Percentiles rank a stretch among this genome's conserved stretches.
Evolutionary conservation across 2,329 filamentous ascomycete species (phyloP).

Genomic region (Aspergillus amoenus): DNA sequence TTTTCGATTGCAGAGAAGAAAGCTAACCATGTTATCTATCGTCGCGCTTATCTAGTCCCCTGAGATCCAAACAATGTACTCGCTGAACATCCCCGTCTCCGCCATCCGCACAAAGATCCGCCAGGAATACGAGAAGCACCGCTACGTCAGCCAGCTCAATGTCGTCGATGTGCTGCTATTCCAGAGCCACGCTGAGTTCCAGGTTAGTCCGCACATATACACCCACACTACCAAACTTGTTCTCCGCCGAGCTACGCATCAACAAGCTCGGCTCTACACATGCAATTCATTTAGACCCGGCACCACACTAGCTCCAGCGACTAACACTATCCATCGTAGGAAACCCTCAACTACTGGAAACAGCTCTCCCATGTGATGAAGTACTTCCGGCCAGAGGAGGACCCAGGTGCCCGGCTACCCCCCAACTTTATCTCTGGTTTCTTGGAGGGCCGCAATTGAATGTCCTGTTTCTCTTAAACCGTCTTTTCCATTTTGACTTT

Average conservation of each 20-base stretch:
- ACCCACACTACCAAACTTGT: not conserved
- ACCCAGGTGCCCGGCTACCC: conserved; percentile 72
- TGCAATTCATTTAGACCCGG: not conserved
- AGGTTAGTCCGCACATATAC: conserved; percentile 58
- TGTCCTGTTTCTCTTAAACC: conserved; percentile 19
- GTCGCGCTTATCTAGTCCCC: conserved; percentile 65
- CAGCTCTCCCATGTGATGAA: conserved; percentile 94
- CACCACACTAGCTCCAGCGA: not conserved
- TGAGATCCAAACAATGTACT: conserved; percentile 97
- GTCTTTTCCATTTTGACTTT: conserved; percentile 13
- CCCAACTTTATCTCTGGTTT: conserved; percentile 92
- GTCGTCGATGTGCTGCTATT: conserved; percentile 87
- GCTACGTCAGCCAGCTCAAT: conserved; percentile 84
- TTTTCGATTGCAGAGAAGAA: not conserved
- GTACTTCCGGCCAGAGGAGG: conserved; percentile 90
- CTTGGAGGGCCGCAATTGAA: conserved; percentile 72
- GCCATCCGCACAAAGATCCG: conserved; percentile 88
- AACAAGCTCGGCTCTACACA: not conserved
- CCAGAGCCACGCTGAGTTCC: conserved; percentile 90
- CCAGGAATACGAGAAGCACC: conserved; percentile 94
- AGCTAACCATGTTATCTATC: not conserved
- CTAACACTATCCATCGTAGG: conserved; percentile 52
- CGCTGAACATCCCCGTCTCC: conserved; percentile 82
- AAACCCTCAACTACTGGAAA: conserved; percentile 99
- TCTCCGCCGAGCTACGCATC: not conserved